Evolutionary conservation across 148 eudicot species (phyloP), one percentile per base, ranked within the genome.

Genomic region (Persicaria maculosa): DNA sequence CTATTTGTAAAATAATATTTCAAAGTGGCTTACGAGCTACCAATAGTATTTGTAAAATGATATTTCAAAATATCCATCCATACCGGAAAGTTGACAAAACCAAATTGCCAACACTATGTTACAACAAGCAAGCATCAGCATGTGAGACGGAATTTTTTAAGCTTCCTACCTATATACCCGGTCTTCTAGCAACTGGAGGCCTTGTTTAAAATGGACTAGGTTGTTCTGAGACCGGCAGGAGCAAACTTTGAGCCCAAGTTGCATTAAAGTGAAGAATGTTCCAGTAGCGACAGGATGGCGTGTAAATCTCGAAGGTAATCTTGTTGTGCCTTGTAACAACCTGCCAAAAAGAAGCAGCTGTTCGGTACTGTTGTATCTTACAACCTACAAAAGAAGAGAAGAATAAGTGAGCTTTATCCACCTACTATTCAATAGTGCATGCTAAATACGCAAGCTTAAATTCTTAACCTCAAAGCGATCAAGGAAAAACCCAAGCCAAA

Each of bases 401-500:
- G 73, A 19, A 17, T 31, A 64, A 36, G 69, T 64, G 69, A 64
- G 69, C 47, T 44, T 54, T 50, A 73, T 43, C 75, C 17, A 36
- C 36, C 36, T 36, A 52, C 9, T 54, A 19, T 9, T 22, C 8
- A 47, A 14, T 25, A 57, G 17, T 17, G 40, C 16, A 22, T 11
- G 17, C 48, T 7, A 31, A 14, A 52, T 50, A 44, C 17, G 15
- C 44, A 36, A 64, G 19, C 15, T 9, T 14, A 64, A 19, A 64
- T 40, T 59, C 9, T 53, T 50, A 44, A 71, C 57, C 93, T 96
- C 99, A 84, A 96, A 92, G 61, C 99, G 89, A 80, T 96, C 99
- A 77, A 96, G 89, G 69, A 96, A 80, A 84, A 92, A 96, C 15
- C 97, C 99, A 86, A 96, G 91, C 99, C 97, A 96, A 15, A 96